phyloP scores from a whole-genome alignment of 1,139 yeast species.

The Yamadazyma oceani region DNA sequence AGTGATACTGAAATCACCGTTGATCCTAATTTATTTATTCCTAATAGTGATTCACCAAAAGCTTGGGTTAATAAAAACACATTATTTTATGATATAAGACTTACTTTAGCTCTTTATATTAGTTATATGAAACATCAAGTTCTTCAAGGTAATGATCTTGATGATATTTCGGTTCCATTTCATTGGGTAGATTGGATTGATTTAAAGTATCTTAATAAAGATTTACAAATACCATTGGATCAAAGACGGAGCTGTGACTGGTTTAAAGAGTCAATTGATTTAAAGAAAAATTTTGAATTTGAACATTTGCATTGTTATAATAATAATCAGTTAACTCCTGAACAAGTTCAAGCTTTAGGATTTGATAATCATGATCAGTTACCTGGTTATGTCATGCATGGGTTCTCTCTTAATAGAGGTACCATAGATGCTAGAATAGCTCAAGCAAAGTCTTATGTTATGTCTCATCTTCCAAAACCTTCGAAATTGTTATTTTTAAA shows the following conservation, averaged over 20 bases:
- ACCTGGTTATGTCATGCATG: conserved; percentile 23
- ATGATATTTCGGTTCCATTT: conserved; percentile 24
- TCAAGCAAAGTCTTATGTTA: conserved; percentile 26
- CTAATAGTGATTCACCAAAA: conserved; percentile 11
- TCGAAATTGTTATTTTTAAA: conserved; percentile 25
- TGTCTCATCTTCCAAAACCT: conserved; percentile 28
- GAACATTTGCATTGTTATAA: conserved; percentile 20
- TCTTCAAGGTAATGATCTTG: conserved; percentile 7
- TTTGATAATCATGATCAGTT: conserved; percentile 22
- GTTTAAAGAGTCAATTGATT: conserved; percentile 12
- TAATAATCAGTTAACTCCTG: conserved; percentile 20
- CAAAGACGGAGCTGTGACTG: conserved; percentile 17
- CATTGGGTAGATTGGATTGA: conserved; percentile 34
- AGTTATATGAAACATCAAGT: conserved; percentile 22
- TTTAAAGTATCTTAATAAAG: conserved; percentile 20
- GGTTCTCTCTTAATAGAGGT: conserved; percentile 19
- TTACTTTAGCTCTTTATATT: conserved; percentile 37
- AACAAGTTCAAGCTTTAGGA: conserved; percentile 21
- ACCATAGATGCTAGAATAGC: conserved; percentile 24
- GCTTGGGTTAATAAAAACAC: conserved; percentile 22
- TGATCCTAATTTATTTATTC: conserved; percentile 18
- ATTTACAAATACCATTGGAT: conserved; percentile 16
- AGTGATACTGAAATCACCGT: conserved; percentile 18
- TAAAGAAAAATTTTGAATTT: conserved; percentile 9
- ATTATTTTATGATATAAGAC: conserved; percentile 38